Conservation (phyloP, 1,139 yeast genomes). For the Suhomyces wounanorum region DNA sequence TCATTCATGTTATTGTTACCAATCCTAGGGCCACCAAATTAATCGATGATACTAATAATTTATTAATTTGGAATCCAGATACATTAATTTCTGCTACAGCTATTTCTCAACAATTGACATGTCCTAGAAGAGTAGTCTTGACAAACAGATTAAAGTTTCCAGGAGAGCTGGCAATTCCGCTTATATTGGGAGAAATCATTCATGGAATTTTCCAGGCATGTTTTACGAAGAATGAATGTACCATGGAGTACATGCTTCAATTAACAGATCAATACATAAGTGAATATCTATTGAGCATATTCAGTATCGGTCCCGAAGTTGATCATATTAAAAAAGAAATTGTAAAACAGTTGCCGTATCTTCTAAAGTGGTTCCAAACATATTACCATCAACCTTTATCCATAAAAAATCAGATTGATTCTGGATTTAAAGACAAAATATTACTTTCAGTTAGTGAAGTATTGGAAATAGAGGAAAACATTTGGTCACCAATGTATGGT, state of each 20-base stretch:
- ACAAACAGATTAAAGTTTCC: conserved; percentile 54
- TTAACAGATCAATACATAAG: conserved; percentile 49
- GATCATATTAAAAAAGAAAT: conserved; percentile 51
- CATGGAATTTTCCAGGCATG: conserved; percentile 80
- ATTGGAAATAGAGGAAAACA: conserved; percentile 84
- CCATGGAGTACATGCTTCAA: conserved; percentile 45
- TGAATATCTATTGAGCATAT: conserved; percentile 50
- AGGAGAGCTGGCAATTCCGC: conserved; percentile 58
- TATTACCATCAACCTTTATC: conserved; percentile 38
- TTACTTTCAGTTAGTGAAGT: conserved; percentile 61
- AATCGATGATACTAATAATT: conserved; percentile 60
- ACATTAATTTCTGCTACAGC: conserved; percentile 77
- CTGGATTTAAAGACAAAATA: conserved; percentile 37
- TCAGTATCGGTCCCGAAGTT: conserved; percentile 55
- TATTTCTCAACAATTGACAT: conserved; percentile 72
- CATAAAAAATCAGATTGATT: conserved; percentile 32
- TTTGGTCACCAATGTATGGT: conserved; percentile 91
- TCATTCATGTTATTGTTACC: conserved; percentile 60
- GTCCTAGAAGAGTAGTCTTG: conserved; percentile 72
- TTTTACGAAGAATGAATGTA: conserved; percentile 45
- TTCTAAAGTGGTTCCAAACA: conserved; percentile 63
- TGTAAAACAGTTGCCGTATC: conserved; percentile 53
- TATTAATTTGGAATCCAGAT: conserved; percentile 84
- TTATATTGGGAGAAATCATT: conserved; percentile 75
- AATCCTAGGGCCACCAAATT: conserved; percentile 37